A percentile compares a stretch with the other conserved stretches of the same genome.
phyloP scores from a whole-genome alignment of 1,284 basidiomycete genomes.

The Ustilago tritici region DNA sequence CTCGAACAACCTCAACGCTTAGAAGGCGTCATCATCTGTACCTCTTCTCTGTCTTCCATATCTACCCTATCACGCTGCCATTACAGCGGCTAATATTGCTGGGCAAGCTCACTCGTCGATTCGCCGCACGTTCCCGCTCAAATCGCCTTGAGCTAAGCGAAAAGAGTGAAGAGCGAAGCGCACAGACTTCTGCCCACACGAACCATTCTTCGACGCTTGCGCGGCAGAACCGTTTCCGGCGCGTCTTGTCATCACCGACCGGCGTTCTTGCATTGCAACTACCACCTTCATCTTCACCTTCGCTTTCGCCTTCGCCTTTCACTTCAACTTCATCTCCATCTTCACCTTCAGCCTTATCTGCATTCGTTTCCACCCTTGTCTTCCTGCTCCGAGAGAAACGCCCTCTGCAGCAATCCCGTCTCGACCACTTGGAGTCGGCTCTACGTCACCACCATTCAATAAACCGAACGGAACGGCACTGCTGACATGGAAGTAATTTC shows the following conservation, averaged over 20 bases:
- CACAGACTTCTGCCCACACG: neutral
- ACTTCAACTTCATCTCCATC: slow-evolving; percentile 2
- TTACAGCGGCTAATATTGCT: no score
- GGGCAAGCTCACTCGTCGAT: neutral
- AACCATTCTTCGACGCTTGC: neutral
- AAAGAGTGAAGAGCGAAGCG: neutral
- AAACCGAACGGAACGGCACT: slow-evolving; percentile 1
- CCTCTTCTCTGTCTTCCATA: neutral
- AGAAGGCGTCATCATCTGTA: no score
- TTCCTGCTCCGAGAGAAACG: neutral
- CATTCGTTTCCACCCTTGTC: neutral
- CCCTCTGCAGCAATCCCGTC: neutral
- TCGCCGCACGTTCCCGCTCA: neutral
- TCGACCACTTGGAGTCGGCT: neutral
- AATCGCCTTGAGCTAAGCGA: neutral
- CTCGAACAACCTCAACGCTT: no score
- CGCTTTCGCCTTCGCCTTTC: neutral
- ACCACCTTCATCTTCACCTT: neutral
- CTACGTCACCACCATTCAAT: slow-evolving; percentile 3
- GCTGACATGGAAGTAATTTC: slow-evolving; percentile 46
- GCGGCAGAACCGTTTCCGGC: neutral
- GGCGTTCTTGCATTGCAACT: neutral
- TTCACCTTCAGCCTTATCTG: neutral
- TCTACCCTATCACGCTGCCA: neutral
- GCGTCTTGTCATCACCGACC: slow-evolving; percentile 6